These are phyloP conservation scores for Microstegium vimineum DNA, from an alignment of 176 grass and related monocot species.

Conservation along the genomic window DNA sequence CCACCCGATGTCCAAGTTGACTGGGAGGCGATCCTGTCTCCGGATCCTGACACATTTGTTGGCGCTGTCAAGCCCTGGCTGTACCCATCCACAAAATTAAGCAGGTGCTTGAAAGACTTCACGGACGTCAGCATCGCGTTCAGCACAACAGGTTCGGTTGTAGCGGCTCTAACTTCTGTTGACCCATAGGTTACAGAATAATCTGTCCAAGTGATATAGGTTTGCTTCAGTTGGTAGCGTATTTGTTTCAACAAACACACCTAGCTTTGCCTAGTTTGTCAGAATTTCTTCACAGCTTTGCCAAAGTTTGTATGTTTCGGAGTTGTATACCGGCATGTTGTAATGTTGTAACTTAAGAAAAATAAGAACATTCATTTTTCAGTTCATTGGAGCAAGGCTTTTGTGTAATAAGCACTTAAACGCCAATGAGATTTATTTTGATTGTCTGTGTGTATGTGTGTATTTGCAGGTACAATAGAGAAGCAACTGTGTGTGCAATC, in stretches of 20 bases:
- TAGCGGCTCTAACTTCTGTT: constrained; percentile 74
- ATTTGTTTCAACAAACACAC: constrained; percentile 10
- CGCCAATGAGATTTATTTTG: no score
- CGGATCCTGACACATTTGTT: constrained; percentile 49
- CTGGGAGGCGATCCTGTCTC: constrained; percentile 89
- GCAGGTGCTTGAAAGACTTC: constrained; percentile 65
- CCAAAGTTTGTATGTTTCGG: background rate
- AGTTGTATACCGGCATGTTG: constrained; percentile 9
- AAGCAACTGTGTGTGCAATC: no score
- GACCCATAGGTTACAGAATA: constrained; percentile 29
- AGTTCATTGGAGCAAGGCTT: background rate
- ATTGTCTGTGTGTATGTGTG: no score
- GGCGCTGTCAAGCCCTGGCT: constrained; percentile 66
- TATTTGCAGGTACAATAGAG: no score
- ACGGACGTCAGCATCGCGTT: constrained; percentile 62
- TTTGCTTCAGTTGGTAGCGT: background rate
- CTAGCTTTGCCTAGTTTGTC: background rate
- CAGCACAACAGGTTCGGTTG: constrained; percentile 68
- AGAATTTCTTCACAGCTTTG: background rate
- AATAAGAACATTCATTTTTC: constrained; percentile 17
- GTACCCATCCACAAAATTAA: constrained; percentile 66
- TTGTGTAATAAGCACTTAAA: constrained; percentile 17
- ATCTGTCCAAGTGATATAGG: constrained; percentile 6
- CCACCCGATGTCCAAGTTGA: constrained; percentile 76
- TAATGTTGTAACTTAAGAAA: constrained; percentile 20